Evolutionary conservation across 495 filamentous ascomycete genomes (phyloP).

Genomic region (Haplographium delicatum): DNA sequence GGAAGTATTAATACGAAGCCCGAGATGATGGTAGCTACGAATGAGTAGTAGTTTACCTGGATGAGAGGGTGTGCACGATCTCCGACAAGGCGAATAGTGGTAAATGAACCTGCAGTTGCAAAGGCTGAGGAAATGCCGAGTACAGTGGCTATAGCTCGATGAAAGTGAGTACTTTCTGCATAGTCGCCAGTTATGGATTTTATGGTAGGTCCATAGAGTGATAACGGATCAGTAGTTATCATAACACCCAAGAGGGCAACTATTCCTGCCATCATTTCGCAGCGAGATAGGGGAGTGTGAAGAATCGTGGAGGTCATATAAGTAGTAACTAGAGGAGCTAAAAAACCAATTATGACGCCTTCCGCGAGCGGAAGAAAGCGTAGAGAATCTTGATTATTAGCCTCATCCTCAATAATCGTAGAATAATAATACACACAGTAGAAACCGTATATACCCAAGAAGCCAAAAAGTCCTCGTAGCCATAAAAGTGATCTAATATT

Average conservation of each 20-base stretch:
- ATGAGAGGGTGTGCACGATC: constrained; percentile 72
- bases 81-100: constrained; percentile 72
- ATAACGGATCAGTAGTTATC: constrained; percentile 67
- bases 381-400: constrained; percentile 52
- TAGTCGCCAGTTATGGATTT: constrained; percentile 24
- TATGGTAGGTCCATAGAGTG: constrained; percentile 36
- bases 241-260: constrained; percentile 69
- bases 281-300: constrained; percentile 61
- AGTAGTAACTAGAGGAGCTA: constrained; percentile 69
- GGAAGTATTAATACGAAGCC: constrained; percentile 39
- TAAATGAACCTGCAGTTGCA: constrained; percentile 61
- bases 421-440: constrained; percentile 62
- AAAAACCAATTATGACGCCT: constrained; percentile 75
- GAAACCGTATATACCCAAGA: no score
- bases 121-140: constrained; percentile 67
- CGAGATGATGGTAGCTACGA: constrained; percentile 54
- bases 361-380: constrained; percentile 75
- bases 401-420: not conserved
- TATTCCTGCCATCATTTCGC: constrained; percentile 62
- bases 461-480: constrained; percentile 65
- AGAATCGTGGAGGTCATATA: constrained; percentile 63
- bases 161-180: constrained; percentile 1
- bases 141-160: constrained; percentile 45
- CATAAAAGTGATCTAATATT: constrained; percentile 59
- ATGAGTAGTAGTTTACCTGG: constrained; percentile 73